These are phyloP conservation scores for Marasmius tenuissimus DNA, from an alignment of 1,284 basidiomycete species.

Conservation along the genomic window DNA sequence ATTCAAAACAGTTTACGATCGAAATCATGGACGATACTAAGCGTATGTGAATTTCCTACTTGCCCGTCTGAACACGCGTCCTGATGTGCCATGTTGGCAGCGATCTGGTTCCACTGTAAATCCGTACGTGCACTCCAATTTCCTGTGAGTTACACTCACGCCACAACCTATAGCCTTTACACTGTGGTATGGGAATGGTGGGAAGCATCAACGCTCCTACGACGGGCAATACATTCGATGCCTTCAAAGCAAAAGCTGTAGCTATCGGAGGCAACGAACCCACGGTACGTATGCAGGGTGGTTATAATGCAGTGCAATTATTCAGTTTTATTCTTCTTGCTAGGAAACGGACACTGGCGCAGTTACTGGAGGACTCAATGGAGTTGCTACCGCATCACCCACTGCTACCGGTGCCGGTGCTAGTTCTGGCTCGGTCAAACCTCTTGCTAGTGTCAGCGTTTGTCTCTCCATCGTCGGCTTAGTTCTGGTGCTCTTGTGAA, in stretches of 20 bases:
- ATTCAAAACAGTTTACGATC: slow-evolving; percentile 42
- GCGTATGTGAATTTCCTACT: slow-evolving; percentile 31
- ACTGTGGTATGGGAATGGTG: slow-evolving; percentile 63
- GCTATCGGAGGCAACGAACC: slow-evolving; percentile 38
- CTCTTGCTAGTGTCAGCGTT: slow-evolving; percentile 19
- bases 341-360: slow-evolving; percentile 39
- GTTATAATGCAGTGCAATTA: not conserved
- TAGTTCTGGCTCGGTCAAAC: slow-evolving; percentile 12
- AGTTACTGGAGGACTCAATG: slow-evolving; percentile 41
- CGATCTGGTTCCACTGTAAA: slow-evolving; percentile 71
- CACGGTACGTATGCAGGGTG: slow-evolving; percentile 28
- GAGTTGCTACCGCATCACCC: slow-evolving; percentile 35
- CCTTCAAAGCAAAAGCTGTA: slow-evolving; percentile 46
- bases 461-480: slow-evolving; percentile 19
- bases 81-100: slow-evolving; percentile 26
- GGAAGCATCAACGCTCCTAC: slow-evolving; percentile 65
- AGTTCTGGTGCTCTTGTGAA: not conserved
- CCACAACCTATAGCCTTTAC: slow-evolving; percentile 27
- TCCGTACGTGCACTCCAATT: slow-evolving; percentile 24
- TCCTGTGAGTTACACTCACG: not conserved
- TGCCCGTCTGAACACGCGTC: not conserved
- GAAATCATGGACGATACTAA: slow-evolving; percentile 48
- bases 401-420: slow-evolving; percentile 11
- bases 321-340: not conserved
- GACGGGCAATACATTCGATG: slow-evolving; percentile 53